Base-by-base conservation (phyloP, 192 early-diverging fungal genomes). In the Mortierella claussenii region DNA sequence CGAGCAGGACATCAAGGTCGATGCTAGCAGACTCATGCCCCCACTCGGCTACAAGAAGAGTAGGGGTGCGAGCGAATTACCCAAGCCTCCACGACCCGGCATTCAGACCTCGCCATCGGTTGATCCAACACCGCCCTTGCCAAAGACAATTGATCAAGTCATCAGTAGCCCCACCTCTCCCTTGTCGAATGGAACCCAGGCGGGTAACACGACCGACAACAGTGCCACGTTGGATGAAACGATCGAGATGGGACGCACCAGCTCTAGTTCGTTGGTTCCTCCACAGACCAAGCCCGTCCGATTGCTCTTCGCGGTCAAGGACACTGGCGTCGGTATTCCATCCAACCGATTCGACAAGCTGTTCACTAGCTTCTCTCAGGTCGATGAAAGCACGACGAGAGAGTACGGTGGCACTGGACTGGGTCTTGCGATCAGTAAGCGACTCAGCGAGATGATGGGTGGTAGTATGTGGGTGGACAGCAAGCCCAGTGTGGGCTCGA, bases 291-390 rank as follows among this genome's bases (percentile, higher is more conserved):
- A 64, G 48, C 63, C 61, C 0, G 49, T 79, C 50, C 46, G 43
- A 47, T 34, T 69, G 27, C 28, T 79, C 11, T 79, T 79, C 46
- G 49, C 79, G 7, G 83, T 87, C 9, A 75, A 76, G n/a, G 89
- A 90, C 49, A 88, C 88, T 2, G 89, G 89, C 15, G 89, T 90
- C 24, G 89, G 89, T 13, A 90, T 90, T 31, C 82, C 88, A 3
- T 53, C 80, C 9, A 79, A 86, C 24, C 61, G 80, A 13, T 75
- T 90, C 20, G 82, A 83, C 49, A 79, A 81, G 13, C 68, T 90
- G 10, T 90, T 90, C 67, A 81, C 84, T 10, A 83, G 87, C 10
- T 90, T 90, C 53, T 89, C 87, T 15, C 89, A 89, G 49, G 82
- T 89, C 24, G 87, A 90, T 21, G 79, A 83, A 44, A 88, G 87